A percentile compares a stretch with the other conserved stretches of the same genome.
These are phyloP conservation scores for Arctium minus DNA, from an alignment of 129 eudicot genomes.

Conservation along the genomic window DNA sequence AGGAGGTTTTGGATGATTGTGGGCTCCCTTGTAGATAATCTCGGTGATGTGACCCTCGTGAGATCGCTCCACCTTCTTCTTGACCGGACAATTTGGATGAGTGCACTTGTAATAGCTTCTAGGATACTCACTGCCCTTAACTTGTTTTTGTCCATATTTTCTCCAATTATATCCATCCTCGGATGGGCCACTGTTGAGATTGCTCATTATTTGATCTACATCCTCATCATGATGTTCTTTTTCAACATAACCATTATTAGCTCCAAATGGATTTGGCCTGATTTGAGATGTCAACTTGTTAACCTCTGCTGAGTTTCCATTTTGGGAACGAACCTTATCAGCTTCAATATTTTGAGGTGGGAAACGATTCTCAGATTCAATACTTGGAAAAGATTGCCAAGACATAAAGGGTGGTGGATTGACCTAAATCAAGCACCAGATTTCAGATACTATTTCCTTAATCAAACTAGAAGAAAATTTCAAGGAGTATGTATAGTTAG, in stretches of 20 bases:
- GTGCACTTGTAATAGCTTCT: conserved; percentile 86
- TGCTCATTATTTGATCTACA: conserved; percentile 31
- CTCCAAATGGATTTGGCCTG: not conserved
- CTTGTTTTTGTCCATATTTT: conserved; percentile 82
- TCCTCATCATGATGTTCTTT: conserved; percentile 41
- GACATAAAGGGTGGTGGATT: conserved; percentile 36
- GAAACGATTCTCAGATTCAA: conserved; percentile 29
- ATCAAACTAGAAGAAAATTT: too few relatives aligned
- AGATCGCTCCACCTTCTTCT: conserved; percentile 69
- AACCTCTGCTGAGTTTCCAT: conserved; percentile 7
- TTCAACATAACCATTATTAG: conserved; percentile 24
- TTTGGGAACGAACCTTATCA: conserved; percentile 5
- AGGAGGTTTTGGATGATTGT: conserved; percentile 66
- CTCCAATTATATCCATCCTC: conserved; percentile 80
- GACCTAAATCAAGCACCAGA: conserved; percentile 4
- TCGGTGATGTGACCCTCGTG: conserved; percentile 67
- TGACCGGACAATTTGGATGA: conserved; percentile 58
- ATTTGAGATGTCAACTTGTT: conserved; percentile 15
- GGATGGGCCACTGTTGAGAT: conserved; percentile 27
- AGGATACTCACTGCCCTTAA: conserved; percentile 81
- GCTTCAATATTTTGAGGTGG: conserved; percentile 22
- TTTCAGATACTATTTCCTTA: not conserved
- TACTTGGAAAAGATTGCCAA: conserved; percentile 32
- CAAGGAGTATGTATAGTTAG: conserved; percentile 22
- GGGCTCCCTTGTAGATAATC: conserved; percentile 69